Percentiles rank a stretch among this genome's conserved stretches.
These are phyloP conservation scores for Kodamaea ohmeri DNA, from an alignment of 1,139 yeast genomes.

Conservation along the genomic window DNA sequence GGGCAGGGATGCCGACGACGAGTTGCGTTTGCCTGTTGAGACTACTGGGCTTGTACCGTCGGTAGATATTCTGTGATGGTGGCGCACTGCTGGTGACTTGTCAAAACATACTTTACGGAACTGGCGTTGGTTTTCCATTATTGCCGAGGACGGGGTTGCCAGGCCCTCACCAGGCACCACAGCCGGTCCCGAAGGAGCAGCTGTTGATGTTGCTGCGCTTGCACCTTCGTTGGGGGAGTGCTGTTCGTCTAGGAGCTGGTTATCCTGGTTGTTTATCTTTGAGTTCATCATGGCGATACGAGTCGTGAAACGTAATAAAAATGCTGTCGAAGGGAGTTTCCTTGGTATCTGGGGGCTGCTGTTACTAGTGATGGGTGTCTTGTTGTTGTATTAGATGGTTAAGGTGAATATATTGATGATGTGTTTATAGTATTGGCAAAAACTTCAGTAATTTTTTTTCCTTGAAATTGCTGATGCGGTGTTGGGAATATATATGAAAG, in stretches of 20 bases:
- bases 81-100: conserved; percentile 18
- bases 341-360: neutral
- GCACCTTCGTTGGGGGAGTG: conserved; percentile 3
- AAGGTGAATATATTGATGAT: conserved; percentile 7
- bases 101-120: conserved; percentile 38
- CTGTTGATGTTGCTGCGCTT: conserved; percentile 8
- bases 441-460: conserved; percentile 7
- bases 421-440: neutral
- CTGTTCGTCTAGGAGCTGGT: conserved; percentile 18
- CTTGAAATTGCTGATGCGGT: conserved; percentile 8
- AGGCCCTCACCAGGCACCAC: conserved; percentile 12
- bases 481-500: conserved; percentile 9
- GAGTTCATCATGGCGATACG: conserved; percentile 24
- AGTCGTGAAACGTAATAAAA: neutral
- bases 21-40: conserved; percentile 17
- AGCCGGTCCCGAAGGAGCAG: conserved; percentile 17
- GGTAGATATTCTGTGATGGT: conserved; percentile 11
- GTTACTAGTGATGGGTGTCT: conserved; percentile 1
- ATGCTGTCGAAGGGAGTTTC: neutral
- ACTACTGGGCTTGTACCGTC: conserved; percentile 3
- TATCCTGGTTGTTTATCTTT: conserved; percentile 24
- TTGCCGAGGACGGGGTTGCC: neutral
- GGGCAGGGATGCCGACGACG: conserved; percentile 16
- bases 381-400: conserved; percentile 3
- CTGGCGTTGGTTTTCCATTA: conserved; percentile 6